These are phyloP conservation scores for Penicillium sp. DNA, from an alignment of 2,329 filamentous ascomycete genomes.

Conservation along the genomic window DNA sequence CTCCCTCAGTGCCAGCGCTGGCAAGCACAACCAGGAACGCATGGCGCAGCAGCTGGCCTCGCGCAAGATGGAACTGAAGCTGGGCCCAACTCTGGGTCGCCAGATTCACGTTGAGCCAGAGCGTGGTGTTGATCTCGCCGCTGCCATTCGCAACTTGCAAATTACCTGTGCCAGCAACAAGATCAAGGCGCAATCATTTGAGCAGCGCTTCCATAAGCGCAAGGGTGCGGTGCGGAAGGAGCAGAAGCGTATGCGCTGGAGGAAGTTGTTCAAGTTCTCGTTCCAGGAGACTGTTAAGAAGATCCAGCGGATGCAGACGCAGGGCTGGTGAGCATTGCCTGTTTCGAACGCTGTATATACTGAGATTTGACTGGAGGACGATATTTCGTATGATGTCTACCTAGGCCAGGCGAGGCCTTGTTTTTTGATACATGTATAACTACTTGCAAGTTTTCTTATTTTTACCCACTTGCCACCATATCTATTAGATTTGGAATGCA, in stretches of 20 bases:
- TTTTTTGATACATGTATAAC: constrained; percentile 18
- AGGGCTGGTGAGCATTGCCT: constrained; percentile 46
- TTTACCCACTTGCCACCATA: constrained; percentile 7
- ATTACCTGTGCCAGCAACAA: constrained; percentile 35
- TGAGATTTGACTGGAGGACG: constrained; percentile 14
- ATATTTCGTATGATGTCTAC: constrained; percentile 8
- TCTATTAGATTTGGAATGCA: constrained; percentile 25
- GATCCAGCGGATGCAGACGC: constrained; percentile 49
- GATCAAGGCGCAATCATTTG: constrained; percentile 33
- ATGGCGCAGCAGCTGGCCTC: constrained; percentile 19
- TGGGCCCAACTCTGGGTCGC: constrained; percentile 43
- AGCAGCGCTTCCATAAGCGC: constrained; percentile 48
- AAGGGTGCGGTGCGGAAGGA: constrained; percentile 48
- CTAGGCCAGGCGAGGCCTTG: constrained; percentile 7
- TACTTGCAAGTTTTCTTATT: constrained; percentile 19
- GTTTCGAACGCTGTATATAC: constrained; percentile 16
- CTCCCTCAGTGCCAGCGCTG: constrained; percentile 14
- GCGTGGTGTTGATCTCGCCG: constrained; percentile 34
- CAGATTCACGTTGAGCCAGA: constrained; percentile 41
- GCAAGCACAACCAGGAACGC: constrained; percentile 6
- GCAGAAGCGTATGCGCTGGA: constrained; percentile 44
- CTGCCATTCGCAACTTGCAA: constrained; percentile 34
- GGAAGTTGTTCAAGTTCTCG: constrained; percentile 49
- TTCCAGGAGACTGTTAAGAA: constrained; percentile 47
- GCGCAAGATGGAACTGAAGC: constrained; percentile 39